A percentile compares a stretch with the other conserved stretches of the same genome.
phyloP scores from a whole-genome alignment of 495 filamentous ascomycete species.

The Penicillium coprophilum region DNA sequence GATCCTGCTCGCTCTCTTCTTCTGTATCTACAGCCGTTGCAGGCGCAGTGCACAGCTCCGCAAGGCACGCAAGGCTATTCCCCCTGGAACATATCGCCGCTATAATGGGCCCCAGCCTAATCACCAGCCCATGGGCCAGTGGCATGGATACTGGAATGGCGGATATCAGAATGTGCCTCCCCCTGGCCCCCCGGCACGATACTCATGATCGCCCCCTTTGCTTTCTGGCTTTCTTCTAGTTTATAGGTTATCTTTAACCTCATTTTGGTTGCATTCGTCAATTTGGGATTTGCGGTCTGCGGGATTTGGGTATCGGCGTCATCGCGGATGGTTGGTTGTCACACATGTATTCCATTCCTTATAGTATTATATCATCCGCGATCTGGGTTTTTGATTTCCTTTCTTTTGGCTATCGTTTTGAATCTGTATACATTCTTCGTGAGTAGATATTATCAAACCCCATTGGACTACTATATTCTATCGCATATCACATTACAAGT shows the following conservation, averaged over 20 bases:
- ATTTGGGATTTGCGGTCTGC: not conserved
- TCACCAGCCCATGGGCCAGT: slow-evolving; percentile 29
- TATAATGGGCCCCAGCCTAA: slow-evolving; percentile 28
- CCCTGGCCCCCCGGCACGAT: slow-evolving; percentile 13
- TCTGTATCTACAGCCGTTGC: slow-evolving; percentile 59
- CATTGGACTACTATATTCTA: not conserved
- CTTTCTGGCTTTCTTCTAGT: slow-evolving; percentile 2
- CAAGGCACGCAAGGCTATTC: slow-evolving; percentile 27
- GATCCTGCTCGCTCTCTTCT: slow-evolving; percentile 59
- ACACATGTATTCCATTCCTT: not conserved
- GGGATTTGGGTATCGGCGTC: slow-evolving; percentile 11
- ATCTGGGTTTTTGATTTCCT: not conserved
- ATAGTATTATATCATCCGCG: not conserved
- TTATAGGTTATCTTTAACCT: not conserved
- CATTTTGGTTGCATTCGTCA: not conserved
- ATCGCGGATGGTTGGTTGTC: slow-evolving; percentile 1
- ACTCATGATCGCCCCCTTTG: slow-evolving; percentile 16
- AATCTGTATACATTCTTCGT: not conserved
- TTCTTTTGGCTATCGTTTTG: slow-evolving; percentile 1
- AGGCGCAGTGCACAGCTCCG: slow-evolving; percentile 25
- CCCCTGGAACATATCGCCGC: slow-evolving; percentile 25
- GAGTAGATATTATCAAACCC: not conserved
- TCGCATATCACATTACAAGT: not conserved
- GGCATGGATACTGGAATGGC: slow-evolving; percentile 24
- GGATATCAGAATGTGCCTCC: slow-evolving; percentile 35